phyloP scores from a whole-genome alignment of 495 filamentous ascomycete genomes.

The Neurospora intermedia region DNA sequence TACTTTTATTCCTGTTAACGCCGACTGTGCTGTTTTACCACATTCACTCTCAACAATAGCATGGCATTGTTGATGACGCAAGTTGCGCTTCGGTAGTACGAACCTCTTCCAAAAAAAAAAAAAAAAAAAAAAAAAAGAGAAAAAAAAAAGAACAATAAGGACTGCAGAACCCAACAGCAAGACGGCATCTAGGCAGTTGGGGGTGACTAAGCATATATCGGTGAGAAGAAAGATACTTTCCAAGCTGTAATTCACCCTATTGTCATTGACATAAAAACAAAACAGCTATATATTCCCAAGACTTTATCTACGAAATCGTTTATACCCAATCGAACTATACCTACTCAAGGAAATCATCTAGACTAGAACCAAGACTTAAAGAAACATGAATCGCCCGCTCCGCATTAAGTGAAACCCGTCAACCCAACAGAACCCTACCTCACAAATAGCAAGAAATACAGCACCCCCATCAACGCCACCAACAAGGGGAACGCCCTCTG shows the following conservation, averaged over 20 bases:
- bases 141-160: too few relatives aligned
- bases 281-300: background rate
- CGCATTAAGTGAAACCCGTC: background rate
- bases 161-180: too few relatives aligned
- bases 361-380: background rate
- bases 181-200: too few relatives aligned
- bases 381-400: background rate
- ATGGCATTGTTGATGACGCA: too few relatives aligned
- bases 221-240: too few relatives aligned
- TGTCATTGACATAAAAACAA: too few relatives aligned
- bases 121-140: too few relatives aligned
- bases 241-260: background rate
- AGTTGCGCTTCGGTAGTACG: too few relatives aligned
- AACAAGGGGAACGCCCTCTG: background rate
- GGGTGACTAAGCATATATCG: too few relatives aligned
- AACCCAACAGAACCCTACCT: background rate
- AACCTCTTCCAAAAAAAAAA: too few relatives aligned
- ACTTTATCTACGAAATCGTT: background rate
- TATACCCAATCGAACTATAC: background rate
- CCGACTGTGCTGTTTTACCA: background rate
- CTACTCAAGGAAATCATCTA: background rate
- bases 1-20: background rate
- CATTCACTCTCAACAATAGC: too few relatives aligned
- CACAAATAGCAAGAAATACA: background rate
- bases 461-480: background rate